phyloP scores from a whole-genome alignment of 495 filamentous ascomycete genomes.

The Neurospora tetraspora region DNA sequence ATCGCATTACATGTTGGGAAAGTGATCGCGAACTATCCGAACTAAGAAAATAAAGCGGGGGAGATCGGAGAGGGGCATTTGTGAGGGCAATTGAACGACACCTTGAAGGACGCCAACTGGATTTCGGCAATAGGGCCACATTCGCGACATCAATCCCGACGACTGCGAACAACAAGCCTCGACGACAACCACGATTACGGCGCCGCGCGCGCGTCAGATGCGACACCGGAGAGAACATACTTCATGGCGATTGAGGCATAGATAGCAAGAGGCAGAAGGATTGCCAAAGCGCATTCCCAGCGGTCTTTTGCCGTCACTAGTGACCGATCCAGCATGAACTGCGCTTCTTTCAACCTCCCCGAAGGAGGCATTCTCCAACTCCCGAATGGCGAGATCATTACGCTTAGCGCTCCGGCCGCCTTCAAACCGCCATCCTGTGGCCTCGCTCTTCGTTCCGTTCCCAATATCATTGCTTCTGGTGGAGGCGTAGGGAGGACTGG shows the following conservation, averaged over 20 bases:
- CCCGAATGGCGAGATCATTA: conserved; percentile 45
- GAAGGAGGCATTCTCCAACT: conserved; percentile 50
- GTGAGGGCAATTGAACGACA: neutral
- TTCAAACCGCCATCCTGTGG: conserved; percentile 53
- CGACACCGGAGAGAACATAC: conserved; percentile 1
- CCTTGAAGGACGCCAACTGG: neutral
- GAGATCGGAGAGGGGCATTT: neutral
- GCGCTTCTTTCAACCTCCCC: conserved; percentile 43
- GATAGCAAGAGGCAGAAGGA: conserved; percentile 17
- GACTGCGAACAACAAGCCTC: neutral
- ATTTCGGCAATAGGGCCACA: neutral
- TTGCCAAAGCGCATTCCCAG: conserved; percentile 9
- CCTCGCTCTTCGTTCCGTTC: conserved; percentile 20
- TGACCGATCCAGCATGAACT: conserved; percentile 15
- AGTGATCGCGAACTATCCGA: neutral
- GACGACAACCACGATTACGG: neutral
- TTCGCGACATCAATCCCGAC: neutral
- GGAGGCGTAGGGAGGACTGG: conserved; percentile 20
- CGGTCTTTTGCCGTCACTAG: conserved; percentile 13
- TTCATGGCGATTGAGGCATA: conserved; percentile 28
- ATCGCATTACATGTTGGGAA: neutral
- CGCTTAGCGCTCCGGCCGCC: conserved; percentile 50
- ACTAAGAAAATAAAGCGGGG: neutral
- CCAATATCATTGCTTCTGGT: conserved; percentile 35
- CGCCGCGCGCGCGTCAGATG: conserved; percentile 1